A percentile compares a stretch with the other conserved stretches of the same genome.
Conservation (phyloP, 495 filamentous ascomycete genomes). For the Aspergillus nanangensis region DNA sequence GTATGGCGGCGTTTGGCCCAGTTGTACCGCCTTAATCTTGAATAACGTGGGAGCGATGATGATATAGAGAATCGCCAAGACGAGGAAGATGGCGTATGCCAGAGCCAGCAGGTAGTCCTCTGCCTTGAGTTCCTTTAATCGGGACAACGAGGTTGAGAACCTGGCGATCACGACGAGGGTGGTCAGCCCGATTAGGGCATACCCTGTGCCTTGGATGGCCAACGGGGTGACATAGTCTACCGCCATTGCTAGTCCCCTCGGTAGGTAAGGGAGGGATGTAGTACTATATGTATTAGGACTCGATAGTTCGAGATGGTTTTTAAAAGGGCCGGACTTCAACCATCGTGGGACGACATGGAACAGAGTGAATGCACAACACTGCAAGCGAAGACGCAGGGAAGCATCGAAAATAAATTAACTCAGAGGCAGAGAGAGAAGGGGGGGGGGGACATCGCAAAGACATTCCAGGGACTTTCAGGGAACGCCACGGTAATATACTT, state of each 20-base stretch:
- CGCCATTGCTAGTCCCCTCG: neutral
- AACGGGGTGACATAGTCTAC: constrained; percentile 8
- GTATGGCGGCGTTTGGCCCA: constrained; percentile 12
- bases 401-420: too few species aligned
- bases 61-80: constrained; percentile 31
- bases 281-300: too few species aligned
- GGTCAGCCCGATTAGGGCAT: constrained; percentile 26
- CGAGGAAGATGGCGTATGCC: constrained; percentile 26
- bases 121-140: constrained; percentile 12
- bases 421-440: too few species aligned
- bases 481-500: too few species aligned
- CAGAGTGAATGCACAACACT: too few species aligned
- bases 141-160: constrained; percentile 9
- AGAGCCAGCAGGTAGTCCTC: constrained; percentile 27
- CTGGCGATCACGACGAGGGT: constrained; percentile 19
- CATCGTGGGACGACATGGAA: too few species aligned
- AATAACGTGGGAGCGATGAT: constrained; percentile 25
- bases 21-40: constrained; percentile 9
- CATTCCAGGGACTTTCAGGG: too few species aligned
- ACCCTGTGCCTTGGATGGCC: constrained; percentile 15
- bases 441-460: too few species aligned
- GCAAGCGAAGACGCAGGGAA: too few species aligned
- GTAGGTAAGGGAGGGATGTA: too few species aligned
- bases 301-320: too few species aligned
- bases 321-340: too few species aligned